Percentiles rank a stretch among this genome's conserved stretches.
These are phyloP conservation scores for Pulicaria dysenterica DNA, from an alignment of 129 eudicot species.

Conservation along the genomic window DNA sequence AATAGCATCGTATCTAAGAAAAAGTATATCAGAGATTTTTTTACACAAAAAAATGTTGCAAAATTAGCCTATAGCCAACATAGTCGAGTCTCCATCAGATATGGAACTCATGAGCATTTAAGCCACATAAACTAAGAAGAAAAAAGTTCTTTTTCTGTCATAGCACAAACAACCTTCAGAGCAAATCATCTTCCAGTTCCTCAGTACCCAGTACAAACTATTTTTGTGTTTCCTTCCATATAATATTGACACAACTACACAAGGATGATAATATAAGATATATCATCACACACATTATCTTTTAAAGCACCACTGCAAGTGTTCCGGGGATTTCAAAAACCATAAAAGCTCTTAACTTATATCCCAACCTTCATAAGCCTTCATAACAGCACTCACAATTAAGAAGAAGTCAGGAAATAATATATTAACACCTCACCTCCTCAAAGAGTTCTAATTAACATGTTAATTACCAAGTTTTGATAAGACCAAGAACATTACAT, in stretches of 20 bases:
- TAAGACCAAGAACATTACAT: background rate
- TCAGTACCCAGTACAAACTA: background rate
- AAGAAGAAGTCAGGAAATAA: background rate
- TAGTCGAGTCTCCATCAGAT: background rate
- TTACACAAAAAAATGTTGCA: too few species aligned
- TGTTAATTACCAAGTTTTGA: background rate
- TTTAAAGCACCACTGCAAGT: background rate
- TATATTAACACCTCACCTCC: background rate
- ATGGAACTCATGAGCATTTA: slow-evolving; percentile 6
- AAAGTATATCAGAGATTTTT: too few species aligned
- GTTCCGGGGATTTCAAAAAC: background rate
- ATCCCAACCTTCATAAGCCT: background rate
- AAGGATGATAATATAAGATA: slow-evolving; percentile 7
- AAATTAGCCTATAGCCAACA: too few species aligned
- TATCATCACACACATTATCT: background rate
- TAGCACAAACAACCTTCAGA: slow-evolving; percentile 4
- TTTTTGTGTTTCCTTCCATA: slow-evolving; percentile 8
- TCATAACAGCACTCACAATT: background rate
- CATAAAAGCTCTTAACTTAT: background rate
- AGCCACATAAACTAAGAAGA: background rate
- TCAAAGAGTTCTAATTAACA: background rate
- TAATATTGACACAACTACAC: background rate
- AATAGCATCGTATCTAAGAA: too few species aligned
- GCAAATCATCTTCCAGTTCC: slow-evolving; percentile 4
- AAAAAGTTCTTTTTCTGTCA: too few species aligned